These are phyloP conservation scores for Tetramitus jugosus DNA, from an alignment of 208 protist species.

Conservation along the genomic window DNA sequence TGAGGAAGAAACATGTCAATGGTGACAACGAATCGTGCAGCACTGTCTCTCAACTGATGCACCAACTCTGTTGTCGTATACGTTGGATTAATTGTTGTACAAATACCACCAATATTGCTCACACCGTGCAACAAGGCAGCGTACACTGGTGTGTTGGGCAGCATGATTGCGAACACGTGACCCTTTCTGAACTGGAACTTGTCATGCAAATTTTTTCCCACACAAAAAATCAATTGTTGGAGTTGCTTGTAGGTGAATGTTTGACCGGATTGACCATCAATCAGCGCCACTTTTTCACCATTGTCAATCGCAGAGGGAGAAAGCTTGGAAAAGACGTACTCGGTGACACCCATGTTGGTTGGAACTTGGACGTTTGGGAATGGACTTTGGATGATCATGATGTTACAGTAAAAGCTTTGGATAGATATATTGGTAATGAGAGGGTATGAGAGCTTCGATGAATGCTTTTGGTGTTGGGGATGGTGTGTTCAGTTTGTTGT, in stretches of 20 bases:
- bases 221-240: neutral
- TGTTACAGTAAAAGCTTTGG: too few relatives aligned
- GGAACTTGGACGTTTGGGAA: neutral
- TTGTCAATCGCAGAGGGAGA: too few relatives aligned
- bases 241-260: neutral
- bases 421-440: too few relatives aligned
- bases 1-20: neutral
- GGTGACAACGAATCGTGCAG: slow-evolving; percentile 25
- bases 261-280: neutral
- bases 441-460: too few relatives aligned
- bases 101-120: neutral
- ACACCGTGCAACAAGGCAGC: neutral
- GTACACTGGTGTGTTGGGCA: neutral
- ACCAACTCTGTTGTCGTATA: slow-evolving; percentile 26
- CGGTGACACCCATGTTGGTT: neutral
- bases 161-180: neutral
- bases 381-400: neutral
- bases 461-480: too few relatives aligned
- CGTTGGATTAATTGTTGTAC: slow-evolving; percentile 21
- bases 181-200: neutral
- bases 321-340: neutral
- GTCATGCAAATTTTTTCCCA: neutral
- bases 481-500: too few relatives aligned
- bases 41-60: slow-evolving; percentile 24
- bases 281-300: neutral